A percentile compares a stretch with the other conserved stretches of the same genome.
Evolutionary conservation across 1,284 basidiomycete genomes (phyloP).

Genomic region (Meira miltonrushii): DNA sequence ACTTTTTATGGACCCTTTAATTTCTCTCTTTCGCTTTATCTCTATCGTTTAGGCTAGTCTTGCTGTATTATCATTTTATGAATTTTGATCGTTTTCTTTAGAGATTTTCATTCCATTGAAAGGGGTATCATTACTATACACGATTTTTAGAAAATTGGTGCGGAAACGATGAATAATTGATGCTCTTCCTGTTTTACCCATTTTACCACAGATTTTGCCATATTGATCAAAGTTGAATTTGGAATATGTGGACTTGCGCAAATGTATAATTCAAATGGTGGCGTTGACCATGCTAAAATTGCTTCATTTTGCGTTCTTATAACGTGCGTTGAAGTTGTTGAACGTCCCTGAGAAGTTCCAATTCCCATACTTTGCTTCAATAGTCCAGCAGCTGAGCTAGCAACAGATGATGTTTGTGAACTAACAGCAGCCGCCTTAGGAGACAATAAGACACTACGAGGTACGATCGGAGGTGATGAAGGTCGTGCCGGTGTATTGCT

Average conservation of each 20-base stretch:
- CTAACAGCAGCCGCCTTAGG: background rate
- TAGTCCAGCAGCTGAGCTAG: background rate
- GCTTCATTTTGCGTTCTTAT: slow-evolving; percentile 76
- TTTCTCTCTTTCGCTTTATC: no score
- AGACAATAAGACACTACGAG: background rate
- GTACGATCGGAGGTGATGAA: background rate
- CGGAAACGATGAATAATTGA: slow-evolving; percentile 61
- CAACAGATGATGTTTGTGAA: background rate
- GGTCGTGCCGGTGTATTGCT: background rate
- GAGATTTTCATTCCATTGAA: no score
- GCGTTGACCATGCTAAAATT: slow-evolving; percentile 71
- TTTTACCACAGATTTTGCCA: slow-evolving; percentile 77
- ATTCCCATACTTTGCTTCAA: slow-evolving; percentile 57
- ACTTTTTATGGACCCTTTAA: no score
- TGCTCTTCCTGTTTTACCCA: slow-evolving; percentile 86
- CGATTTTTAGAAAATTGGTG: slow-evolving; percentile 35
- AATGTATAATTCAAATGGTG: slow-evolving; percentile 85
- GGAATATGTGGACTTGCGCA: slow-evolving; percentile 73
- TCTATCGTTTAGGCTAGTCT: no score
- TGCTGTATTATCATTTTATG: no score
- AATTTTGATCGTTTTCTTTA: no score
- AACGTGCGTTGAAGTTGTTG: slow-evolving; percentile 62
- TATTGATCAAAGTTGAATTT: slow-evolving; percentile 75
- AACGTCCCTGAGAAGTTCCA: slow-evolving; percentile 58
- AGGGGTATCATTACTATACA: no score